Evolutionary conservation across 345 rosid genomes (phyloP), one percentile per base, ranked within the genome.

Genomic region (Boechera divaricarpa): DNA sequence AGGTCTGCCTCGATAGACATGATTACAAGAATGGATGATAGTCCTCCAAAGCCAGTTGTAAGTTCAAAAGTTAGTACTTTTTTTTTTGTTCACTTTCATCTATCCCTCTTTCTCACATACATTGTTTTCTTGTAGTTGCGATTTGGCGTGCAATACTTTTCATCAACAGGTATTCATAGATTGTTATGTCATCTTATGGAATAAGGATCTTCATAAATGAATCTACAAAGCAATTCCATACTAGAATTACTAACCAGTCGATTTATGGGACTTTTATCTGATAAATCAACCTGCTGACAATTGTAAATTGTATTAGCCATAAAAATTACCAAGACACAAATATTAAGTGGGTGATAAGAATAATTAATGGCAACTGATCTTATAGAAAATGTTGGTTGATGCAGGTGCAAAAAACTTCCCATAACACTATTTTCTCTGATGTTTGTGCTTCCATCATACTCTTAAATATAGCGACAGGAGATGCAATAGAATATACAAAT

Each of bases 91-190:
- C 5, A 10, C 28, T 67, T n/a, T 29, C 53, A 36, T 68, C 24
- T 39, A 26, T 63, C 24, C 35, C 47, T 54, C 10, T 39, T 48
- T 70, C 76, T 69, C 63, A 75, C 58, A 70, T 18, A 38, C 11
- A 45, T 61, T 64, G 6, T 75, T 63, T 56, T 63, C 49, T 83
- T 82, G 70, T 84, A 92, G 97, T 60, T 85, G 79, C 87, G 80
- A 69, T 82, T 86, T 81, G 91, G 91, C 12, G 70, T 85, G 15
- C 90, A 83, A 16, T 77, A 78, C 73, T 92, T 92, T 79, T 92
- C 98, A 59, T 85, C 97, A 59, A 45, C 90, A 79, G 98, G 98
- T 92, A 87, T 68, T 36, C 76, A 68, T 59, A 38, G n/a, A 65
- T 51, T 75, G 38, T 10, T 73, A 28, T 63, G 62, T 74, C 57